Percentiles rank a stretch among this genome's conserved stretches.
Evolutionary conservation across 768 basidiomycete genomes (phyloP).

Genomic region (Lactifluus hygrophoroides): DNA sequence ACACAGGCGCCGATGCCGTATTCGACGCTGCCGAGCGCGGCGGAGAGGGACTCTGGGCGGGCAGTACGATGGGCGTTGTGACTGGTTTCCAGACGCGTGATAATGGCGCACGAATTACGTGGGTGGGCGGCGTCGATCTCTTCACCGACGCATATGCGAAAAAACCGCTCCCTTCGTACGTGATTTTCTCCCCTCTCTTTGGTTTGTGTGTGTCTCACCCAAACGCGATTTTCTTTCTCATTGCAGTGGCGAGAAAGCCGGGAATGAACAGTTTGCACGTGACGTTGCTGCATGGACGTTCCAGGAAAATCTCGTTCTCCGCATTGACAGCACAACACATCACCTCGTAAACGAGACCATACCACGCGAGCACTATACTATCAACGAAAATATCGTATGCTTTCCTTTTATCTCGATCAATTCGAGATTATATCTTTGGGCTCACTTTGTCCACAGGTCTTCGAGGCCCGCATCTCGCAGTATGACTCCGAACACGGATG

Average conservation of each 20-base stretch:
- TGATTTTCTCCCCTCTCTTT: constrained; percentile 18
- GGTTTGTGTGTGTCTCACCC: not conserved
- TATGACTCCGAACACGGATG: constrained; percentile 53
- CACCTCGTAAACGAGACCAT: constrained; percentile 55
- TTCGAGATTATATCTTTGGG: not conserved
- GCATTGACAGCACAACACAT: constrained; percentile 68
- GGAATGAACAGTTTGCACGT: constrained; percentile 64
- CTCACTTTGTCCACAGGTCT: constrained; percentile 43
- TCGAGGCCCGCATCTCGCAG: constrained; percentile 61
- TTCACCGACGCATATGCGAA: constrained; percentile 69
- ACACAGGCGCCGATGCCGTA: constrained; percentile 50
- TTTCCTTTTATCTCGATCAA: not conserved
- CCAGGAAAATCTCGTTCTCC: constrained; percentile 74
- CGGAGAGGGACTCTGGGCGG: constrained; percentile 79
- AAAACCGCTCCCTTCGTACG: constrained; percentile 54
- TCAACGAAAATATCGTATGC: constrained; percentile 73
- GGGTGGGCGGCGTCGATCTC: constrained; percentile 72
- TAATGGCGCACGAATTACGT: constrained; percentile 70
- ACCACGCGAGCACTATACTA: constrained; percentile 70
- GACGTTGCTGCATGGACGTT: constrained; percentile 87
- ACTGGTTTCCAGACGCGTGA: constrained; percentile 82
- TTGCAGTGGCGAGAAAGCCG: constrained; percentile 49
- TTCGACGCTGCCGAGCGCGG: constrained; percentile 65
- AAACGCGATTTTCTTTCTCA: not conserved
- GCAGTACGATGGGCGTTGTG: constrained; percentile 66